Evolutionary conservation across 371 early-diverging fungal genomes (phyloP).

Genomic region (Mucor circinelloides): DNA sequence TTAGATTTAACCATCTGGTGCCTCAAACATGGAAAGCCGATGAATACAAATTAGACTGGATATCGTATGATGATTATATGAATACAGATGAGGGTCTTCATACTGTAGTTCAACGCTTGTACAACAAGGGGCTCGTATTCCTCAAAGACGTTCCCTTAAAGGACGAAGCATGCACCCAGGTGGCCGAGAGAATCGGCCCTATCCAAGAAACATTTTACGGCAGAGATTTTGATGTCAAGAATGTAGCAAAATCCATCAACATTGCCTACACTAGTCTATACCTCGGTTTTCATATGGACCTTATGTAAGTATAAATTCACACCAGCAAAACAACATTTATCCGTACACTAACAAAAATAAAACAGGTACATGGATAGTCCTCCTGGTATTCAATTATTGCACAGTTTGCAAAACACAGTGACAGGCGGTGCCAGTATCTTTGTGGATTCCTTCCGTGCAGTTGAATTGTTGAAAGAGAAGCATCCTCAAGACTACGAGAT

Average conservation of each 20-base stretch:
- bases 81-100: conserved; percentile 60
- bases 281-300: conserved; percentile 91
- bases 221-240: conserved; percentile 81
- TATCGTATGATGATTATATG: conserved; percentile 68
- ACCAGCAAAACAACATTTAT: not conserved
- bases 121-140: conserved; percentile 75
- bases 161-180: conserved; percentile 54
- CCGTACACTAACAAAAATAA: conserved; percentile 2
- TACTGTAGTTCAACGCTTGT: conserved; percentile 59
- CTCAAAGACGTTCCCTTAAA: conserved; percentile 68
- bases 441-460: conserved; percentile 77
- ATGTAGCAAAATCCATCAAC: conserved; percentile 77
- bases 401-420: conserved; percentile 78
- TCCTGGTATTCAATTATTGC: conserved; percentile 85
- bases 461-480: conserved; percentile 54
- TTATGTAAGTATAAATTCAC: conserved; percentile 65
- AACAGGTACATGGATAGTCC: conserved; percentile 71
- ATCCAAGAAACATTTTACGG: conserved; percentile 87
- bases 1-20: conserved; percentile 40
- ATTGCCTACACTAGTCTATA: conserved; percentile 87
- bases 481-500: conserved; percentile 67
- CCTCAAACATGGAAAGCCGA: conserved; percentile 56
- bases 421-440: conserved; percentile 82
- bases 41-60: conserved; percentile 52
- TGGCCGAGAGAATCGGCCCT: conserved; percentile 77